Conservation (phyloP, 1,139 yeast genomes). For the Saccharomyces pastorianus region DNA sequence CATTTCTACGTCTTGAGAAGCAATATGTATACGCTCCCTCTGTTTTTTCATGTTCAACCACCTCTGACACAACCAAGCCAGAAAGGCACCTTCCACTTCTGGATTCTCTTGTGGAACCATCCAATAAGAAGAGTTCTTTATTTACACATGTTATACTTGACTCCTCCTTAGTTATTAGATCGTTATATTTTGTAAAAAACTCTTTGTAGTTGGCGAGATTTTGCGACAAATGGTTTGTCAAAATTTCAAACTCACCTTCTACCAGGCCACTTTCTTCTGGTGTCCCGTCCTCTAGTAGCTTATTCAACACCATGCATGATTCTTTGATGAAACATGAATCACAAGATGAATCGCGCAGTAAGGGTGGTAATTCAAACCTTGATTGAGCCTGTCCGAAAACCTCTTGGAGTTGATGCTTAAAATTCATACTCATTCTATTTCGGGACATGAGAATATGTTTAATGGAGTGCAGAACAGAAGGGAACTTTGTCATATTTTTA, state of each 20-base stretch:
- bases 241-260: conserved; percentile 37
- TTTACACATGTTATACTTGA: conserved; percentile 44
- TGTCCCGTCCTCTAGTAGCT: conserved; percentile 49
- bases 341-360: conserved; percentile 52
- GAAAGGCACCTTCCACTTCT: conserved; percentile 53
- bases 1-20: conserved; percentile 35
- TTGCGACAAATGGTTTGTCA: conserved; percentile 46
- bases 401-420: conserved; percentile 42
- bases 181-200: conserved; percentile 69
- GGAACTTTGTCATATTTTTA: conserved; percentile 47
- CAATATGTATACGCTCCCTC: conserved; percentile 39
- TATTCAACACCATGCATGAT: conserved; percentile 65
- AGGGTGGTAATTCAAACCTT: conserved; percentile 45
- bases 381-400: conserved; percentile 5
- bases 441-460: conserved; percentile 59
- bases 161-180: conserved; percentile 67
- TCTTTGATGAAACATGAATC: conserved; percentile 54
- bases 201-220: conserved; percentile 22
- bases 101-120: conserved; percentile 49
- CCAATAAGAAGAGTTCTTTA: conserved; percentile 55
- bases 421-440: conserved; percentile 55
- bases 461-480: conserved; percentile 48
- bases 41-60: conserved; percentile 29
- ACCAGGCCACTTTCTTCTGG: conserved; percentile 40
- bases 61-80: conserved; percentile 34